A percentile compares a stretch with the other conserved stretches of the same genome.
Conservation (phyloP, 805 yeast species). For the Metschnikowia picachoensis region DNA sequence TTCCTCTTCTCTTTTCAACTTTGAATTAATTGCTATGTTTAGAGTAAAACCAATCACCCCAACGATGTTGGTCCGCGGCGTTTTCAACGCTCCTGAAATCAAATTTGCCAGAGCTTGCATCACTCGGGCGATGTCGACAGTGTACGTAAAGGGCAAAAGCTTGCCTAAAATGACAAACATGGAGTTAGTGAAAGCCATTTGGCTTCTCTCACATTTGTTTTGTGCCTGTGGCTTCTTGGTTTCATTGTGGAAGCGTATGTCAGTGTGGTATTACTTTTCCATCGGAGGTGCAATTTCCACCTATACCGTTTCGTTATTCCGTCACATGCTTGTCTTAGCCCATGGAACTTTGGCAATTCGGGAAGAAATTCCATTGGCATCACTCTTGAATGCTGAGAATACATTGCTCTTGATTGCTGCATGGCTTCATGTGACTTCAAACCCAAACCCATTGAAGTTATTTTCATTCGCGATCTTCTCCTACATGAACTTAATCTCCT, state of each 20-base stretch:
- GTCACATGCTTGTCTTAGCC: slow-evolving; percentile 10
- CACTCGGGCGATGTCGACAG: background rate
- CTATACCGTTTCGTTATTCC: slow-evolving; percentile 12
- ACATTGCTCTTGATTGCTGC: slow-evolving; percentile 24
- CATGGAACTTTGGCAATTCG: slow-evolving; percentile 2
- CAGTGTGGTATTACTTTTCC: slow-evolving; percentile 10
- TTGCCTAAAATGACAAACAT: slow-evolving; percentile 8
- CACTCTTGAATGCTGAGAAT: slow-evolving; percentile 27
- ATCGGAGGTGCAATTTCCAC: slow-evolving; percentile 15
- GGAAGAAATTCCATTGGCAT: slow-evolving; percentile 19
- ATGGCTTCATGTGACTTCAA: slow-evolving; percentile 20
- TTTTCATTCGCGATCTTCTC: slow-evolving; percentile 28
- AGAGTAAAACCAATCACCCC: slow-evolving; percentile 15
- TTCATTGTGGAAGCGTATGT: slow-evolving; percentile 1
- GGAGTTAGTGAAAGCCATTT: slow-evolving; percentile 9
- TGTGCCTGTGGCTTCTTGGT: slow-evolving; percentile 13
- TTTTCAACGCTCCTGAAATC: slow-evolving; percentile 12
- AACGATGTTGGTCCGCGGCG: slow-evolving; percentile 9
- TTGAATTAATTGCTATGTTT: slow-evolving; percentile 9
- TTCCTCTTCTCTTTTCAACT: background rate
- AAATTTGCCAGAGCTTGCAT: slow-evolving; percentile 1
- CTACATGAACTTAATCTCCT: slow-evolving; percentile 23
- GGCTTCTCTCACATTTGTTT: slow-evolving; percentile 13
- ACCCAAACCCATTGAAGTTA: slow-evolving; percentile 20
- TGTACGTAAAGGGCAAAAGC: slow-evolving; percentile 1